Conservation (phyloP, 177 flowering plant species). For the Telopea speciosissima region DNA sequence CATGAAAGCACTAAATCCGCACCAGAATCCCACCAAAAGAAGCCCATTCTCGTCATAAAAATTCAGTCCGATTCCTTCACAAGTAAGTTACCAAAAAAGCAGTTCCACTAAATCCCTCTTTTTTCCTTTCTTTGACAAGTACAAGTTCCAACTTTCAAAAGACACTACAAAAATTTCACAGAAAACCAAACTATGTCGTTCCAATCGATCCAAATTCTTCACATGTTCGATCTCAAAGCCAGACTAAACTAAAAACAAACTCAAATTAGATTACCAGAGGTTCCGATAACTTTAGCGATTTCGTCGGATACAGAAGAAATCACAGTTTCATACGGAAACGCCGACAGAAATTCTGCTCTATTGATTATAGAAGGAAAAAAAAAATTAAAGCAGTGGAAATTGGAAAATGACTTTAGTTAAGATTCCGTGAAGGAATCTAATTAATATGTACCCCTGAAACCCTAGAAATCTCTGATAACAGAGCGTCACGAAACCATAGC, state of each 20-base stretch:
- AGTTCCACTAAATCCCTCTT: not conserved
- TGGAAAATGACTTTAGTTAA: too few species aligned
- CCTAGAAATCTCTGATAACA: not conserved
- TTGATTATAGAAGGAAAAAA: too few species aligned
- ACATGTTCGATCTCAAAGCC: constrained; percentile 4
- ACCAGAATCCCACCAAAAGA: constrained; percentile 6
- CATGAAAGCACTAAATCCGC: constrained; percentile 14
- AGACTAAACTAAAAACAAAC: not conserved
- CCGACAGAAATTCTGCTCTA: not conserved
- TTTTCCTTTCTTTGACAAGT: not conserved
- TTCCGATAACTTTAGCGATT: not conserved
- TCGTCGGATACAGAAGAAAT: not conserved
- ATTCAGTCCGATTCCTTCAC: constrained; percentile 37
- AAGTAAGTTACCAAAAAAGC: constrained; percentile 33
- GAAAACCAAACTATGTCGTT: not conserved
- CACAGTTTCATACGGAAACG: not conserved
- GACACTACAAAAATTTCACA: not conserved
- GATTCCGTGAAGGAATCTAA: not conserved
- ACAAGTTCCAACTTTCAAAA: constrained; percentile 10
- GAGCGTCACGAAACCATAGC: constrained; percentile 14
- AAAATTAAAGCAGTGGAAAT: too few species aligned
- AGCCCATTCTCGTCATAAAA: constrained; percentile 2
- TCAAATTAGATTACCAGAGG: not conserved
- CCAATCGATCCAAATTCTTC: not conserved
- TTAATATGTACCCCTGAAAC: not conserved